Percentiles rank a stretch among this genome's conserved stretches.
These are phyloP conservation scores for Yarrowia alimentaria DNA, from an alignment of 805 yeast species.

Conservation along the genomic window DNA sequence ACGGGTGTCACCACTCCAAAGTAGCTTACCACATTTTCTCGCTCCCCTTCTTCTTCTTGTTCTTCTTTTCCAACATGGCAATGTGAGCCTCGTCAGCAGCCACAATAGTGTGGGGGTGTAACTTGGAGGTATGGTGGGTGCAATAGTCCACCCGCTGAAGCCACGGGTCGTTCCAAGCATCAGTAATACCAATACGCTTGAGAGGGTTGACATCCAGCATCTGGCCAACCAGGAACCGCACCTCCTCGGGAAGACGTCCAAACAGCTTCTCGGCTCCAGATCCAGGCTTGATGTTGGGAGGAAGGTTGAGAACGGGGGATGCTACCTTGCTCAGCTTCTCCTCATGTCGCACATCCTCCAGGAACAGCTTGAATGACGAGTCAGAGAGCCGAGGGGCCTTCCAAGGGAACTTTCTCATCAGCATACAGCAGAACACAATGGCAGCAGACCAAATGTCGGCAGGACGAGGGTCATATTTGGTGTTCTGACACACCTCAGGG, in stretches of 20 bases:
- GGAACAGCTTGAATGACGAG: conserved; percentile 67
- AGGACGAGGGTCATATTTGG: conserved; percentile 75
- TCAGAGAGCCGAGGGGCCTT: conserved; percentile 80
- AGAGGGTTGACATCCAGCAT: conserved; percentile 70
- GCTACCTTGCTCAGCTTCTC: neutral
- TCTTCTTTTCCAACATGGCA: conserved; percentile 82
- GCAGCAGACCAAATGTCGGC: conserved; percentile 95
- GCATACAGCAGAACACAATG: conserved; percentile 88
- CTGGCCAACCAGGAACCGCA: conserved; percentile 56
- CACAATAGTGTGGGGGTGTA: conserved; percentile 81
- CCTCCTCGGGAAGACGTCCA: conserved; percentile 64
- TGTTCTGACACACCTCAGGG: conserved; percentile 72
- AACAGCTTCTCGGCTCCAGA: conserved; percentile 68
- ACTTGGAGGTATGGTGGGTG: conserved; percentile 42
- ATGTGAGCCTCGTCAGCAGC: conserved; percentile 95
- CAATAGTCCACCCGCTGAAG: conserved; percentile 64
- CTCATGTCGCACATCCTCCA: conserved; percentile 8
- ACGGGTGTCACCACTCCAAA: no score
- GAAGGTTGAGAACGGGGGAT: conserved; percentile 11
- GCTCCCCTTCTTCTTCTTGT: conserved; percentile 53
- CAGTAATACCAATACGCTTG: conserved; percentile 57
- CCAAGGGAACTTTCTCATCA: conserved; percentile 90
- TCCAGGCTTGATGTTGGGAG: conserved; percentile 17
- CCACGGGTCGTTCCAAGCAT: conserved; percentile 60
- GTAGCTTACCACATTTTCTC: conserved; percentile 45